phyloP scores from a whole-genome alignment of 78 protist genomes.

The Parvularia atlantis region DNA sequence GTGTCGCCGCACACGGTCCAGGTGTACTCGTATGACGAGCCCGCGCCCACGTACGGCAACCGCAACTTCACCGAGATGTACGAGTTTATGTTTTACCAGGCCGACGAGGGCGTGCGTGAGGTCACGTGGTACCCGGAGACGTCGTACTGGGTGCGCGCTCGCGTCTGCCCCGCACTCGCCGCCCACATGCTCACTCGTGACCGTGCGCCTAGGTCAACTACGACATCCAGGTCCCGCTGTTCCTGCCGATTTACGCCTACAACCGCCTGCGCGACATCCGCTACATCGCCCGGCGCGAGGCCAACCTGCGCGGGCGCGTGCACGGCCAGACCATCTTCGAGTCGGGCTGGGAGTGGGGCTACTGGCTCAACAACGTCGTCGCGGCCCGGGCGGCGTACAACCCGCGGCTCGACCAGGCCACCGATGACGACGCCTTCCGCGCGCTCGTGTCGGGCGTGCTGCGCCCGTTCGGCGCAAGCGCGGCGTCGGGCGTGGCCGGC shows the following conservation, averaged over 20 bases:
- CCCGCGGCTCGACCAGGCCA: not conserved
- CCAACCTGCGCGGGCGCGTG: not conserved
- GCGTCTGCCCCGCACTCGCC: too few species aligned
- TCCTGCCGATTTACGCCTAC: not conserved
- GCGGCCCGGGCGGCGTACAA: not conserved
- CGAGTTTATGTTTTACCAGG: not conserved
- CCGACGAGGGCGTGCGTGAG: not conserved
- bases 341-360: conserved; percentile 12
- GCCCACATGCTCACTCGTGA: too few species aligned
- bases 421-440: not conserved
- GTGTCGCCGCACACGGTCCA: conserved; percentile 8
- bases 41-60: not conserved
- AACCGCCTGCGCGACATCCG: not conserved
- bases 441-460: not conserved
- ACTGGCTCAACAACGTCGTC: not conserved
- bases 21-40: not conserved
- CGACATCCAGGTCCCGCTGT: conserved; percentile 3
- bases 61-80: not conserved
- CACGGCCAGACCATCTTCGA: not conserved
- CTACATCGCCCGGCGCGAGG: not conserved
- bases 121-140: not conserved
- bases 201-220: too few species aligned
- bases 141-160: conserved; percentile 4
- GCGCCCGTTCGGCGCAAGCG: not conserved
- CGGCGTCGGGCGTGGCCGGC: not conserved